Base-by-base conservation (phyloP, 2,329 filamentous ascomycete species). In the Fusarium xylarioides region DNA sequence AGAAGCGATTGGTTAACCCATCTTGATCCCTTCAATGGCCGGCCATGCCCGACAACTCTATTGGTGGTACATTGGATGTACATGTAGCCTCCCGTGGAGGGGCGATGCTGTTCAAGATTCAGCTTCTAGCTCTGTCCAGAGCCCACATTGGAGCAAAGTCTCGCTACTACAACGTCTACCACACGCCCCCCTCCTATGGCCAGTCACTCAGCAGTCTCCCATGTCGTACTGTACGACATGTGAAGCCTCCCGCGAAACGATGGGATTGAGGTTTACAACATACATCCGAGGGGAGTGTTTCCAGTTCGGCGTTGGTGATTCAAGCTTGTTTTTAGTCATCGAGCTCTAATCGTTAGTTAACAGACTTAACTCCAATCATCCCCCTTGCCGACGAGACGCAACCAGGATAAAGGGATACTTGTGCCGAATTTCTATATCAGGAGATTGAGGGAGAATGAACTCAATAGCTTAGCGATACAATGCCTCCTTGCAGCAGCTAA, bases 291-390 rank as follows among this genome's bases (percentile, higher is more conserved):
- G 73, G 76, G 76, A 50, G 76, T 78, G 75, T 52, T 49, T 66
- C 68, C 70, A 78, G 76, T 78, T 78, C 76, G 76, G 76, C 75
- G 75, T 73, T 76, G 60, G 40, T 50, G 50, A 55, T 30, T 54
- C 61, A 66, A 54, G 18, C n/a, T 49, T 54, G 55, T 56, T 47
- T 53, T 43, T 74, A 37, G 15, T 49, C 38, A 14, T 62, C 37
- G 34, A 38, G 53, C 52, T 70, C 47, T 26, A 58, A 50, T 44
- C 35, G 50, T 49, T 35, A 55, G 35, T 32, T 46, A 18, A 47
- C 50, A 56, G 18, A 34, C 14, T n/a, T 59, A 52, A 61, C 32
- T 40, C 38, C 38, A 42, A 56, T 46, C 43, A 28, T 47, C 30
- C 43, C 53, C 64, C 60, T 61, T 54, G 16, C 66, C 19, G 38